Percentiles rank a stretch among this genome's conserved stretches.
phyloP scores from a whole-genome alignment of 1,284 basidiomycete genomes.

The Pisolithus thermaeus region DNA sequence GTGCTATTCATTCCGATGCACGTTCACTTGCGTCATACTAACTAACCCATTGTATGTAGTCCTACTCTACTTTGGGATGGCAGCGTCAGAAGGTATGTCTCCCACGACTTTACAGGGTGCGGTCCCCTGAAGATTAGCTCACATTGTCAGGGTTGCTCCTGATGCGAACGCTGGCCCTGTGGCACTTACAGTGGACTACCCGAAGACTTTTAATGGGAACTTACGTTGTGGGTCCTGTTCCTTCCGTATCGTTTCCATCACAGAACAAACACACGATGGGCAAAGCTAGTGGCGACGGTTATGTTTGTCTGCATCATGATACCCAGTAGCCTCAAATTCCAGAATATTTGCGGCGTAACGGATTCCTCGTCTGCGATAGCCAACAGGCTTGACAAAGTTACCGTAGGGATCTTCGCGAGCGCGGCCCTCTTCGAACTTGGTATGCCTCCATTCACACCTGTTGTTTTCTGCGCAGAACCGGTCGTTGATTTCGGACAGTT shows the following conservation, averaged over 20 bases:
- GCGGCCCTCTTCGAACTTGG: conserved; percentile 5
- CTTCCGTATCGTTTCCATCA: not conserved
- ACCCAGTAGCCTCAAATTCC: conserved; percentile 1
- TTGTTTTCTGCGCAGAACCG: too few relatives aligned
- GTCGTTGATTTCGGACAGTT: not conserved
- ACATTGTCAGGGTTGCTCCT: not conserved
- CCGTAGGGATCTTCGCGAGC: conserved; percentile 2
- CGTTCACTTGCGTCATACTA: not conserved
- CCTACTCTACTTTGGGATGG: conserved; percentile 4
- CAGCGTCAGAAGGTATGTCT: conserved; percentile 3
- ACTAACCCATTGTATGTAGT: not conserved
- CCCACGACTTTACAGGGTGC: not conserved
- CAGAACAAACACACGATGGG: not conserved
- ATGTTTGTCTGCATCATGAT: conserved; percentile 2
- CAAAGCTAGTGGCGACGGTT: not conserved
- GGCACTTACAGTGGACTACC: not conserved
- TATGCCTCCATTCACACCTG: not conserved
- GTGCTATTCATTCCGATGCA: not conserved
- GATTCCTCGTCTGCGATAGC: not conserved
- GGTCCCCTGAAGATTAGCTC: too few relatives aligned
- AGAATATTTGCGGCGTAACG: not conserved
- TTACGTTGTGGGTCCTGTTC: conserved; percentile 1
- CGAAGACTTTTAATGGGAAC: not conserved
- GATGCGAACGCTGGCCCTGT: conserved; percentile 4
- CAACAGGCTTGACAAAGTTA: not conserved